A percentile compares a stretch with the other conserved stretches of the same genome.
These are phyloP conservation scores for Suillus alpinus DNA, from an alignment of 768 basidiomycete genomes.

Conservation along the genomic window DNA sequence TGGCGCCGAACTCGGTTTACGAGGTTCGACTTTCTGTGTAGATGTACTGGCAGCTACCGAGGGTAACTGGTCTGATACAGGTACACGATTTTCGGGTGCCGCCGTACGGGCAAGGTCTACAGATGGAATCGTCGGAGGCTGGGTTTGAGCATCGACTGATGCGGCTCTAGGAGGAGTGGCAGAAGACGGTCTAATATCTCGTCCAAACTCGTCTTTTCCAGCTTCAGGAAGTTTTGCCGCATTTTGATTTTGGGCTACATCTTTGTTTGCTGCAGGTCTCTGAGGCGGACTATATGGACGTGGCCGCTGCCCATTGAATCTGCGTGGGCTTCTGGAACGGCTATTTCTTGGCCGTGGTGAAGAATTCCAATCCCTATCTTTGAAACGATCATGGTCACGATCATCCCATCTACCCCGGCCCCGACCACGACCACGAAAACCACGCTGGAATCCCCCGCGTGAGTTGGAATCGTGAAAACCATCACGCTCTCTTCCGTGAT, in stretches of 20 bases:
- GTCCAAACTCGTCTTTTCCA: conserved; percentile 85
- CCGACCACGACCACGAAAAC: conserved; percentile 58
- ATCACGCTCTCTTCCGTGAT: conserved; percentile 43
- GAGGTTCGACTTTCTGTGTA: conserved; percentile 39
- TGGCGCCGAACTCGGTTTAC: conserved; percentile 34
- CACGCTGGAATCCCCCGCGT: conserved; percentile 55
- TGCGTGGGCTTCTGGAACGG: conserved; percentile 76
- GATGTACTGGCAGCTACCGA: conserved; percentile 59
- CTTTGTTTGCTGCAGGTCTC: conserved; percentile 36
- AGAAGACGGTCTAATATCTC: conserved; percentile 67
- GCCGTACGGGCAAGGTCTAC: conserved; percentile 43
- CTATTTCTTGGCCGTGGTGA: conserved; percentile 50
- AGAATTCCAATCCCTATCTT: conserved; percentile 39
- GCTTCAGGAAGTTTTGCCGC: conserved; percentile 28
- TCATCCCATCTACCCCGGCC: conserved; percentile 63
- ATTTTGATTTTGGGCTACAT: conserved; percentile 25
- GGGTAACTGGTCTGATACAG: conserved; percentile 35
- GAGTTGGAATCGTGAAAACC: conserved; percentile 45
- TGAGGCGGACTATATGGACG: conserved; percentile 62
- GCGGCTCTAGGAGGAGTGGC: conserved; percentile 28
- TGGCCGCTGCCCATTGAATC: conserved; percentile 49
- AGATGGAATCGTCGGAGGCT: conserved; percentile 32
- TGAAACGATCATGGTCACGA: conserved; percentile 39
- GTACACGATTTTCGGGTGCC: conserved; percentile 48
- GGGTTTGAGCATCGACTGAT: conserved; percentile 25